A percentile compares a stretch with the other conserved stretches of the same genome.
phyloP scores from a whole-genome alignment of 495 filamentous ascomycete species.

The Neurospora intermedia region DNA sequence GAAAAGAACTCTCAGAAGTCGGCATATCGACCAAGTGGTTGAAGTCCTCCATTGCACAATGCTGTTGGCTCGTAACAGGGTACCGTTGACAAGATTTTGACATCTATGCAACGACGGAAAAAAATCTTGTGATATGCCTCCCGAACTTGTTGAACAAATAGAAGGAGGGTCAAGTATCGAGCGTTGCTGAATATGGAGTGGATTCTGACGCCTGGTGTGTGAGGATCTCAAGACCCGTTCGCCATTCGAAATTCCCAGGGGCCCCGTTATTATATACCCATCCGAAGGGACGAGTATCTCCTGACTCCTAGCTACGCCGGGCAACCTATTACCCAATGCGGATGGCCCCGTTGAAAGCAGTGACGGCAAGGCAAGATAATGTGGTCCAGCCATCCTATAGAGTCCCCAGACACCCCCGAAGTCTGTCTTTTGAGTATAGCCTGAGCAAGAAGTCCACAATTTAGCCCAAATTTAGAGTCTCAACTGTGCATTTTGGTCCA shows the following conservation, averaged over 20 bases:
- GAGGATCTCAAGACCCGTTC: neutral
- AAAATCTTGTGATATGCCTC: neutral
- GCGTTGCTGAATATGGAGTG: neutral
- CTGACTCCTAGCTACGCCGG: neutral
- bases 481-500: neutral
- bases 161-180: neutral
- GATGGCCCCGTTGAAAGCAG: neutral
- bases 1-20: constrained; percentile 25
- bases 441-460: neutral
- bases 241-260: neutral
- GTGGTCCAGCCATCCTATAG: neutral
- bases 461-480: neutral
- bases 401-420: neutral
- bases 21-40: constrained; percentile 19
- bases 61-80: neutral
- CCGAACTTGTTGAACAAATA: neutral
- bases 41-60: constrained; percentile 21
- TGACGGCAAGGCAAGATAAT: neutral
- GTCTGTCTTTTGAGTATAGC: neutral
- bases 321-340: neutral
- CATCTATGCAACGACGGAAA: neutral
- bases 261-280: neutral
- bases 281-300: neutral
- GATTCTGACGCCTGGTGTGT: neutral
- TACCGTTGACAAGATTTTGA: neutral